These are phyloP conservation scores for Annulohypoxylon bovei DNA, from an alignment of 495 filamentous ascomycete genomes.

Conservation along the genomic window DNA sequence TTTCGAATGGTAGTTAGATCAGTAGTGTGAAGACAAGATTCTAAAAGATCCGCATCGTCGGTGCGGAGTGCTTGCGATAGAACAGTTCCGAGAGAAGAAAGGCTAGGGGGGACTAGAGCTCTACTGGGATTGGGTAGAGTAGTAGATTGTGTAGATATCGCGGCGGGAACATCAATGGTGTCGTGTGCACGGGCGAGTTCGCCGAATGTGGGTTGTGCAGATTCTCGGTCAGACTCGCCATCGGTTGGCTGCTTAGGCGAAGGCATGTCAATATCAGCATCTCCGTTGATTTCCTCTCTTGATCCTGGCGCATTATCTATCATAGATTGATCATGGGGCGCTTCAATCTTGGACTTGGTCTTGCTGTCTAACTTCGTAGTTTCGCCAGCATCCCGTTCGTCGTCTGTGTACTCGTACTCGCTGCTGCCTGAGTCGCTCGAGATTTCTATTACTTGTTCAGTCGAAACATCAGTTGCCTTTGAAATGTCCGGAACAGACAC, in stretches of 20 bases:
- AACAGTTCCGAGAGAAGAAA: slow-evolving; percentile 85
- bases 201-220: slow-evolving; percentile 77
- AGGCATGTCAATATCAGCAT: slow-evolving; percentile 53
- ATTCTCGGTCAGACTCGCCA: slow-evolving; percentile 60
- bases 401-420: slow-evolving; percentile 50
- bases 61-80: slow-evolving; percentile 92
- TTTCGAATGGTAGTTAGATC: slow-evolving; percentile 79
- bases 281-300: slow-evolving; percentile 26
- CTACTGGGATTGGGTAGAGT: slow-evolving; percentile 43
- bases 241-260: slow-evolving; percentile 59
- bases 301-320: background rate
- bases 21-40: slow-evolving; percentile 85
- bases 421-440: slow-evolving; percentile 64
- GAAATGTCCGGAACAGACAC: slow-evolving; percentile 57
- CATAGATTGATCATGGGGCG: slow-evolving; percentile 8
- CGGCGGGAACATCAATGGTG: slow-evolving; percentile 78
- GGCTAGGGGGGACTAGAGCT: slow-evolving; percentile 68
- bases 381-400: slow-evolving; percentile 42
- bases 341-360: slow-evolving; percentile 15
- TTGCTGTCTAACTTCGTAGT: slow-evolving; percentile 19
- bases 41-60: slow-evolving; percentile 86
- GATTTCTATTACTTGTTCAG: slow-evolving; percentile 60
- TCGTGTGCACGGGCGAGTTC: slow-evolving; percentile 82
- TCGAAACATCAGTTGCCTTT: slow-evolving; percentile 41
- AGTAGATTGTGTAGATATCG: slow-evolving; percentile 57